phyloP scores from a whole-genome alignment of 2,329 filamentous ascomycete species.

The Didymosphaeria variabile region DNA sequence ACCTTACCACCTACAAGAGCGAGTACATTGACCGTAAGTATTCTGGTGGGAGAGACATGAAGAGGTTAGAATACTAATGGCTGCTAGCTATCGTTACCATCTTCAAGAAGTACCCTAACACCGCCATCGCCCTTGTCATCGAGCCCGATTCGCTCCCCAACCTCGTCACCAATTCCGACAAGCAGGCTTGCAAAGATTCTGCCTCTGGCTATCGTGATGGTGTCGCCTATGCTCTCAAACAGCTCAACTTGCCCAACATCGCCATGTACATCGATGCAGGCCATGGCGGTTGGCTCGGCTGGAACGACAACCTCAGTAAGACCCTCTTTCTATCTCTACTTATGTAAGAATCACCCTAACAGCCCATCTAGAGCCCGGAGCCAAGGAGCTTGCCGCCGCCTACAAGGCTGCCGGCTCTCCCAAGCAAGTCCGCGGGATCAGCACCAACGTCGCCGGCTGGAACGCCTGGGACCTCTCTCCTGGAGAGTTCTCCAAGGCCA shows the following conservation, averaged over 20 bases:
- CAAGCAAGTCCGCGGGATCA: constrained; percentile 60
- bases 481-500: constrained; percentile 46
- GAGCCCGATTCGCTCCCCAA: constrained; percentile 72
- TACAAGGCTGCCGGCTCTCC: constrained; percentile 61
- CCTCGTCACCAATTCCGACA: constrained; percentile 67
- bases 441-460: constrained; percentile 68
- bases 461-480: constrained; percentile 61
- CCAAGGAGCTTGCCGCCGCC: constrained; percentile 58
- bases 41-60: background rate
- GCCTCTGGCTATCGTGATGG: constrained; percentile 66
- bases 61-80: constrained; percentile 13
- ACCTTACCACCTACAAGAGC: constrained; percentile 60
- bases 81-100: constrained; percentile 59
- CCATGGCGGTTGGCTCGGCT: constrained; percentile 73
- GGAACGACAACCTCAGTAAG: constrained; percentile 65
- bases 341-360: constrained; percentile 17
- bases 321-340: constrained; percentile 4
- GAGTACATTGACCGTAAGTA: constrained; percentile 61
- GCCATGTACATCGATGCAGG: constrained; percentile 72
- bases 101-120: constrained; percentile 63
- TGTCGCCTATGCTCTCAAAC: constrained; percentile 66
- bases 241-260: constrained; percentile 69
- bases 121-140: constrained; percentile 53
- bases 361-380: constrained; percentile 53
- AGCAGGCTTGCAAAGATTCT: constrained; percentile 65